Percentiles rank a stretch among this genome's conserved stretches.
Evolutionary conservation across 2,329 filamentous ascomycete genomes (phyloP).

Genomic region (Aspergillus jensenii): DNA sequence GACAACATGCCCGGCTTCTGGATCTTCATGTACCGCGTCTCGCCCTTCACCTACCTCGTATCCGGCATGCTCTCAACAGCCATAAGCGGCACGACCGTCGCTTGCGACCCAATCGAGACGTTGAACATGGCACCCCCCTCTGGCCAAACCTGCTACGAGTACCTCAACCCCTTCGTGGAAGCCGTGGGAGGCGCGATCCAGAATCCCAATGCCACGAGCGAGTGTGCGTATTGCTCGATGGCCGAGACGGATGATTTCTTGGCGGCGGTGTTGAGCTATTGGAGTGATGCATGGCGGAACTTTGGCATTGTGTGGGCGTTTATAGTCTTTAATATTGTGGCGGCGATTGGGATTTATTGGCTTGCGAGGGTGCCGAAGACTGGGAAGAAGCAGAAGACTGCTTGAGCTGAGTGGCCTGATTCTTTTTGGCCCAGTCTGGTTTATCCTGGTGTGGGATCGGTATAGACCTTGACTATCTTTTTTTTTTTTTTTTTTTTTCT

Average conservation of each 20-base stretch:
- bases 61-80: slow-evolving; percentile 44
- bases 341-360: slow-evolving; percentile 63
- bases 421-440: too few relatives aligned
- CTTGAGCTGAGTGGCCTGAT: too few relatives aligned
- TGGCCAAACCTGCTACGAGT: slow-evolving; percentile 60
- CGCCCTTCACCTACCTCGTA: slow-evolving; percentile 65
- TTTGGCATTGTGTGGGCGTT: slow-evolving; percentile 70
- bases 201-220: slow-evolving; percentile 43
- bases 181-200: slow-evolving; percentile 42
- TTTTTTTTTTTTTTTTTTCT: too few relatives aligned
- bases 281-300: slow-evolving; percentile 61
- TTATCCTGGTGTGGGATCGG: too few relatives aligned
- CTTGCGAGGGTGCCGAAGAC: slow-evolving; percentile 55
- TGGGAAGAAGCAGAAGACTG: too few relatives aligned
- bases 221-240: slow-evolving; percentile 53
- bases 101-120: slow-evolving; percentile 33
- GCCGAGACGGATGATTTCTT: slow-evolving; percentile 51
- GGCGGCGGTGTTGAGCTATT: slow-evolving; percentile 41
- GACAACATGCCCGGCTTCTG: slow-evolving; percentile 67
- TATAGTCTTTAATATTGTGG: slow-evolving; percentile 62
- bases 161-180: slow-evolving; percentile 44
- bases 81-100: slow-evolving; percentile 29
- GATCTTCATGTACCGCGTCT: slow-evolving; percentile 74
- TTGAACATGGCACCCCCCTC: slow-evolving; percentile 51
- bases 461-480: too few relatives aligned